A percentile compares a stretch with the other conserved stretches of the same genome.
Evolutionary conservation across 1,139 yeast species (phyloP).

Genomic region (Hemisphaericaspora xylanilytica): DNA sequence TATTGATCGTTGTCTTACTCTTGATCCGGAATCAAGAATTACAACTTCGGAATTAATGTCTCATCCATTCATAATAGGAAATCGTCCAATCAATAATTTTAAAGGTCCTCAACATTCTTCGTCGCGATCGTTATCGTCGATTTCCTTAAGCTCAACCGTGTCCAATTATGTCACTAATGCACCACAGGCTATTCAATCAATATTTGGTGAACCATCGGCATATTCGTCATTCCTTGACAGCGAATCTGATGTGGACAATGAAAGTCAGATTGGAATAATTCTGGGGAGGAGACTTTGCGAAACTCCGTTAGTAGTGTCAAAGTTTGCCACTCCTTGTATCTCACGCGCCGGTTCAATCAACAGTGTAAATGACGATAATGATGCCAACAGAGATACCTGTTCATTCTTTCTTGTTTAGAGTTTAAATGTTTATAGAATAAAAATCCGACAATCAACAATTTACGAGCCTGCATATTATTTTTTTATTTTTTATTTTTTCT

Average conservation of each 20-base stretch:
- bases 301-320: constrained; percentile 30
- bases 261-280: constrained; percentile 14
- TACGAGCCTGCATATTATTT: too few relatives aligned
- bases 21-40: constrained; percentile 47
- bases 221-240: background rate
- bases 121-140: background rate
- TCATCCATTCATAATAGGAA: constrained; percentile 43
- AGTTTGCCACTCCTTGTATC: constrained; percentile 25
- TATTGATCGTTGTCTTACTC: constrained; percentile 51
- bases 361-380: background rate
- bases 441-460: too few relatives aligned
- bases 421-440: too few relatives aligned
- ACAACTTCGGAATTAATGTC: constrained; percentile 44
- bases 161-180: background rate
- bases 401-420: too few relatives aligned
- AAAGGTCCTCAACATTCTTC: background rate
- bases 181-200: background rate
- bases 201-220: background rate
- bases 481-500: too few relatives aligned
- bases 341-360: constrained; percentile 4
- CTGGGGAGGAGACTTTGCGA: constrained; percentile 30
- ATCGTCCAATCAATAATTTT: background rate
- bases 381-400: too few relatives aligned
- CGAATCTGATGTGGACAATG: constrained; percentile 8
- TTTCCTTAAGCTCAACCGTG: background rate